Evolutionary conservation across 2,329 filamentous ascomycete genomes (phyloP), one percentile per base, ranked within the genome.

Genomic region (Kalaharituber pfeilii): DNA sequence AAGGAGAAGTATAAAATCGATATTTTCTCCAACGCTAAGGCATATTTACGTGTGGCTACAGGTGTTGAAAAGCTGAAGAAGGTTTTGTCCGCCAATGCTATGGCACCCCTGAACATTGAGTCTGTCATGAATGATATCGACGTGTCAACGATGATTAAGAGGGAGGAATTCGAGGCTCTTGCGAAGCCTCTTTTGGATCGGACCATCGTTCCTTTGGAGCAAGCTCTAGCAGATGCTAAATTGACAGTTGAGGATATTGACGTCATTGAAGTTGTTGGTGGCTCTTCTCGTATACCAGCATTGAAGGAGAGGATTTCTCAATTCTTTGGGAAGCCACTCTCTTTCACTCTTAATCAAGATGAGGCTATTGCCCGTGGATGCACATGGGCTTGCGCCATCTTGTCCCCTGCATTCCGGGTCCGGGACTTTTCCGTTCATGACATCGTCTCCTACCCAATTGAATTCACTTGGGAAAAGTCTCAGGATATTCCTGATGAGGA

Each of bases 401-500:
- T 96, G 54, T 96, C 91, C 0, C 91, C 91, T 47, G 85, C 94
- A 62, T 96, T 98, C 83, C 87, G 89, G 69, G 91, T 98, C 67
- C 87, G 91, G 66, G 91, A 98, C 74, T 98, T 98, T 71, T 80
- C 87, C 63, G 83, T 96, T 57, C 87, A 96, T 76, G 91, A 98
- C 70, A 89, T 96, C 65, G 86, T 94, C 72, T 86, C 82, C 75
- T 98, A 96, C 74, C 91, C 91, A 50, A 94, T 98, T 69, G 89
- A 98, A 69, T 98, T 98, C 70, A 84, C 82, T 52, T 98, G 91
- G 91, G 91, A 98, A 75, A 94, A 96, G 76, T 93, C 89, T 25
- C 81, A 87, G 57, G 91, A 98, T 66, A 98, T 98, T 64, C 91
- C 91, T 25, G 91, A 98, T 65, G 91, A 98, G 75, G 91, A 96